These are phyloP conservation scores for Aechmea fasciata DNA, from an alignment of 176 grass and related monocot genomes.

Conservation along the genomic window DNA sequence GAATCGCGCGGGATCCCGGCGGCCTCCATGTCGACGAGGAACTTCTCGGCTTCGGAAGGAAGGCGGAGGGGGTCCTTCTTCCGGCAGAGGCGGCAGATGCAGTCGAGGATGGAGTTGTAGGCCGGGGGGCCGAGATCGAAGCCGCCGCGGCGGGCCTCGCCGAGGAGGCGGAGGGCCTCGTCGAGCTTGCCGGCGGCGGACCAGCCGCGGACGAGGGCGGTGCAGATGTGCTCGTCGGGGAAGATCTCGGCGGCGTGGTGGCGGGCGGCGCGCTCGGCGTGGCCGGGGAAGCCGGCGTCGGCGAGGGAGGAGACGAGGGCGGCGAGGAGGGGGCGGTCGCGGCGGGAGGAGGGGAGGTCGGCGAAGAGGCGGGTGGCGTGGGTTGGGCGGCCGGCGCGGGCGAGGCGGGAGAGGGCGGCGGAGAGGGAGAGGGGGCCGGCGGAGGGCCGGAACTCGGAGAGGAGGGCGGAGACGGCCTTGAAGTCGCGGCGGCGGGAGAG, in stretches of 20 bases:
- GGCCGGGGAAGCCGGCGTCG: constrained; percentile 39
- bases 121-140: constrained; percentile 59
- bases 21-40: constrained; percentile 82
- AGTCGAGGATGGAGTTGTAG: constrained; percentile 81
- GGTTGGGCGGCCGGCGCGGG: constrained; percentile 42
- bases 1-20: constrained; percentile 64
- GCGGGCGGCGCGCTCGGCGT: constrained; percentile 62
- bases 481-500: constrained; percentile 81
- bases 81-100: constrained; percentile 56
- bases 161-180: constrained; percentile 63
- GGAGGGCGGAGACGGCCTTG: constrained; percentile 40
- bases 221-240: constrained; percentile 73
- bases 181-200: constrained; percentile 76
- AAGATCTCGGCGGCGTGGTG: constrained; percentile 65
- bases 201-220: constrained; percentile 62
- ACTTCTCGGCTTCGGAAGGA: constrained; percentile 54
- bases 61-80: constrained; percentile 75
- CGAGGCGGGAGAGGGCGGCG: constrained; percentile 43
- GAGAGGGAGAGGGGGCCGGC: constrained; percentile 45
- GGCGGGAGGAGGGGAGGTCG: constrained; percentile 32
- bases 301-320: constrained; percentile 49
- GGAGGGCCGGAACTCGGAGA: constrained; percentile 53
- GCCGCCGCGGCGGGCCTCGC: constrained; percentile 51
- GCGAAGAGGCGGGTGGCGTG: constrained; percentile 68
- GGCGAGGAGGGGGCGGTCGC: constrained; percentile 36